Evolutionary conservation across 129 eudicot genomes (phyloP), one percentile per base, ranked within the genome.

Genomic region (Pulicaria dysenterica): DNA sequence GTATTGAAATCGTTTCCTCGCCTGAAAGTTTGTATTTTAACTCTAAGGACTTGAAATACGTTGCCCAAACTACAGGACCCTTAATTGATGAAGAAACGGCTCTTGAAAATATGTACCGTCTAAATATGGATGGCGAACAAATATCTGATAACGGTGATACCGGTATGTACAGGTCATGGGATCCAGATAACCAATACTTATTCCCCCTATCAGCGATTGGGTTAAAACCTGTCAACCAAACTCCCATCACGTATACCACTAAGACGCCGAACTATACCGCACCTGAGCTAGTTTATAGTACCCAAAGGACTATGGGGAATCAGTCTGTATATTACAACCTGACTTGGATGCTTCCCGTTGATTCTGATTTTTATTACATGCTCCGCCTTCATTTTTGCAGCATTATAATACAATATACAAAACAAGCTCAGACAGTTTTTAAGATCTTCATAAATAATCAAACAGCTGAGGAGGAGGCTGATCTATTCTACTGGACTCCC

Each of bases 381-480:
- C 36, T 83, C 82, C 79, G 96, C 77, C 66, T 89, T 19, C 89
- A 89, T 77, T 85, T 89, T 66, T 89, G 96, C 67, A 90, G 24
- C 64, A 84, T 54, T 77, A 57, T 62, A 41, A 13, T 57, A 64
- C 5, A 42, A 7, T 45, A 57, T 8, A 37, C 73, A 0, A 70
- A 7, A 67, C 16, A 4, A 13, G 50, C 58, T 57, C 59, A 79
- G 19, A 69, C 73, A 84, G 73, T 70, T 46, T 85, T 89, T 65
- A 44, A 1, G 13, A 76, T 89, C 0, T 83, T 74, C n/a, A 73
- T 89, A 7, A 72, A 83, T 50, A 89, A 85, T 42, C 86, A 74
- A 13, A 81, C 87, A 0, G 91, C 85, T 7, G 73, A 53, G 11
- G 0, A 8, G 11, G 68, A 7, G n/a, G 84, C 77, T 10, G 96